Evolutionary conservation across 1,139 yeast species (phyloP).

Genomic region (Saccharomyces hybrid): DNA sequence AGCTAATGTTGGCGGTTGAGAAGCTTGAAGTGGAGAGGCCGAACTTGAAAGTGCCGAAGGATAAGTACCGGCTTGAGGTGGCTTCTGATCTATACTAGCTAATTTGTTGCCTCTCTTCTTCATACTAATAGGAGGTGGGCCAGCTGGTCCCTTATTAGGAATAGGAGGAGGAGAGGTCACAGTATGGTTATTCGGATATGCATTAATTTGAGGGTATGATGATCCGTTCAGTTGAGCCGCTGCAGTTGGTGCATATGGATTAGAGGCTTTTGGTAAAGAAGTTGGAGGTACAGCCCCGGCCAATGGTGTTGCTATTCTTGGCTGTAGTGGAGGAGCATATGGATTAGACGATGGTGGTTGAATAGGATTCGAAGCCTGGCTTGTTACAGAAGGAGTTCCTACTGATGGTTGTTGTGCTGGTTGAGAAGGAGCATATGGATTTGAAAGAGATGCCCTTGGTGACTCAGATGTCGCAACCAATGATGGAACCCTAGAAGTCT

Average conservation of each 20-base stretch:
- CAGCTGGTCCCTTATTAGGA: constrained; percentile 14
- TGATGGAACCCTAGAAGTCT: constrained; percentile 16
- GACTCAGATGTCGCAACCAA: constrained; percentile 10
- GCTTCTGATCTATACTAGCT: constrained; percentile 13
- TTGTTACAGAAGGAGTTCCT: constrained; percentile 1
- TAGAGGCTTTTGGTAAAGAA: constrained; percentile 17
- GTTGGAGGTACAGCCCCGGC: constrained; percentile 19
- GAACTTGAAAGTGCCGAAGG: constrained; percentile 6
- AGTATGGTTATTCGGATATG: constrained; percentile 1
- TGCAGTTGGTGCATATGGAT: constrained; percentile 13
- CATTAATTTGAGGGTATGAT: constrained; percentile 4
- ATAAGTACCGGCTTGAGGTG: constrained; percentile 2
- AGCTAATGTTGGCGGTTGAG: constrained; percentile 9
- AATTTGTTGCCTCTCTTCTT: constrained; percentile 17
- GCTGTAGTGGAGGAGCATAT: constrained; percentile 12
- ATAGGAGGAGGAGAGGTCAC: constrained; percentile 26
- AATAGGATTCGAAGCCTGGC: constrained; percentile 13
- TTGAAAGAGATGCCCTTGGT: constrained; percentile 27
- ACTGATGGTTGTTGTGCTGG: constrained; percentile 2
- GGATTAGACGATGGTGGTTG: constrained; percentile 17
- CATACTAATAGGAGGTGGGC: constrained; percentile 22
- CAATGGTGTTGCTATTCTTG: constrained; percentile 26
- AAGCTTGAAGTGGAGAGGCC: not conserved
- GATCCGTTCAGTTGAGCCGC: constrained; percentile 9
- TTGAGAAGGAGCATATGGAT: constrained; percentile 37